Percentiles rank a stretch among this genome's conserved stretches.
phyloP scores from a whole-genome alignment of 768 basidiomycete genomes.

The Trametes villosa region DNA sequence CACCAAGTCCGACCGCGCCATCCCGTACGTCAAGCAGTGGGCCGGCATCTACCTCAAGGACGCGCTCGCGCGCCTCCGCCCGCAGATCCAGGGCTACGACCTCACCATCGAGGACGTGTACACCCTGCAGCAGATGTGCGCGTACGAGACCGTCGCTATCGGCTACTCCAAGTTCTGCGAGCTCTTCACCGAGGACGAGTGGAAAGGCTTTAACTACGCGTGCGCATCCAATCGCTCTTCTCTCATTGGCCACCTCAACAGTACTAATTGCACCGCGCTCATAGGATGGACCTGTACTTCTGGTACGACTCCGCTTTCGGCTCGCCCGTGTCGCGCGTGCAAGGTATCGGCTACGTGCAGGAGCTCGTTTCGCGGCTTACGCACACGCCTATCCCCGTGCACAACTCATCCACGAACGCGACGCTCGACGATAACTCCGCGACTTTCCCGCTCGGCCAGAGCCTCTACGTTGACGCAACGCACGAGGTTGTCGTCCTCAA shows the following conservation, averaged over 20 bases:
- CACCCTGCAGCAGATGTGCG: conserved; percentile 80
- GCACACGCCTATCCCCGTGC: conserved; percentile 65
- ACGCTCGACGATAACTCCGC: conserved; percentile 71
- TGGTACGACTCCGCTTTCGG: conserved; percentile 79
- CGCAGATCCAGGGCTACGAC: conserved; percentile 61
- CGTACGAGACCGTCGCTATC: conserved; percentile 92
- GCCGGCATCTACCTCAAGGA: conserved; percentile 68
- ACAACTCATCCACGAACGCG: conserved; percentile 85
- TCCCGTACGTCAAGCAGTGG: conserved; percentile 67
- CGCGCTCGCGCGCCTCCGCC: conserved; percentile 63
- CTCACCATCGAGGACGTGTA: conserved; percentile 73
- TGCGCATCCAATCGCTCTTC: conserved; percentile 40
- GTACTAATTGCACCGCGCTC: background rate
- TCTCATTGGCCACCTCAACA: background rate
- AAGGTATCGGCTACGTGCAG: conserved; percentile 80
- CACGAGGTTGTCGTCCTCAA: conserved; percentile 94
- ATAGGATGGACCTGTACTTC: conserved; percentile 66
- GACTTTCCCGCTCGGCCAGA: conserved; percentile 73
- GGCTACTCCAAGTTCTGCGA: conserved; percentile 92
- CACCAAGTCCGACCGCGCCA: conserved; percentile 59
- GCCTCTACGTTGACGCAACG: conserved; percentile 85
- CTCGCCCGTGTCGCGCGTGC: conserved; percentile 74
- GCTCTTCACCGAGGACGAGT: conserved; percentile 89
- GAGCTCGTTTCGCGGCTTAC: conserved; percentile 85
- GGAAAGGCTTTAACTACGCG: conserved; percentile 92